Evolutionary conservation across 1,284 basidiomycete species (phyloP), one percentile per base, ranked within the genome.

Genomic region (Neolentinus lepideus): DNA sequence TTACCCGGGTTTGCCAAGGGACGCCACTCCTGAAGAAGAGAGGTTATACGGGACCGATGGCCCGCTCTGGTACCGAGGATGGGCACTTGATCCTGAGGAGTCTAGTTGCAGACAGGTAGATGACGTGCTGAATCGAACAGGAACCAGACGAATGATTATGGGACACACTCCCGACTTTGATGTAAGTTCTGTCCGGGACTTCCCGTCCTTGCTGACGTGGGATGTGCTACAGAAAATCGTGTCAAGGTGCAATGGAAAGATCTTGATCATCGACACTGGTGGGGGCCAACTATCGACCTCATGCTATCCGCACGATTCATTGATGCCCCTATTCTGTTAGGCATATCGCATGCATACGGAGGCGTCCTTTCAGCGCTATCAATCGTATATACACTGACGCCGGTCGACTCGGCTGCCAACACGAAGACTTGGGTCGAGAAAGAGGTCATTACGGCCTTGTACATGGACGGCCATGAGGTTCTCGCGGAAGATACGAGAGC

Each of bases 291-390:
- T 12, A 31, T 26, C 35, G 47, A 55, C 56, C 55, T 50, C 47
- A 48, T 43, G 36, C 31, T 47, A 19, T 26, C 22, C 19, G 25
- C 19, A 14, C 12, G 25, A 35, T 38, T 9, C 33, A 21, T 31
- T 25, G 27, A 19, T 19, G 25, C 21, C 33, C 9, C 14, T 29
- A 21, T 33, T 53, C 58, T 58, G 21, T 11, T 56, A 84, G 92
- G 93, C 35, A 96, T 97, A 57, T 94, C 93, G 1, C 89, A 89
- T 65, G 94, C 93, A 1, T 98, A 97, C 64, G 92, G 92, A n/a
- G 94, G 94, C 9, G 84, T 83, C 0, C 74, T 95, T 4, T 94
- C 92, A 0, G 92, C 94, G 1, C 73, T 97, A 14, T 90, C 90
- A 24, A 85, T 97, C 55, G 77, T 86, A 35, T 95, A 96, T 69